phyloP scores from a whole-genome alignment of 208 protist genomes.

The Acanthamoeba castellanii region DNA sequence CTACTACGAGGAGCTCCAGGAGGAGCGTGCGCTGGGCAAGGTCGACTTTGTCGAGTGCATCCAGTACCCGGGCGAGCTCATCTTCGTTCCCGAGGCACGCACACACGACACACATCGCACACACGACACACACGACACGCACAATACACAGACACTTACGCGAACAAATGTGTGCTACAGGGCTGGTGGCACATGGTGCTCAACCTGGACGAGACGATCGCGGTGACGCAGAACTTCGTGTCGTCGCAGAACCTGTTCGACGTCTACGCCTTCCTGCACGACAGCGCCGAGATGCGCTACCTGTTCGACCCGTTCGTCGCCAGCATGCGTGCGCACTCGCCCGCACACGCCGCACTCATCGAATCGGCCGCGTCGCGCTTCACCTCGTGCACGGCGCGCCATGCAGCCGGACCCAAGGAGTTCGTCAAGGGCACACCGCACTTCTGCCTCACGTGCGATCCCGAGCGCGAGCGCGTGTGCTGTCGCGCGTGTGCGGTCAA shows the following conservation, averaged over 20 bases:
- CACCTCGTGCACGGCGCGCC: constrained; percentile 37
- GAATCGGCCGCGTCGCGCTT: neutral
- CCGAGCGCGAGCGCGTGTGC: neutral
- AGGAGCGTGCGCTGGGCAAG: constrained; percentile 35
- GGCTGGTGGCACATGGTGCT: constrained; percentile 84
- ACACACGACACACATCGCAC: no score
- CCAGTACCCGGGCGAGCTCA: constrained; percentile 79
- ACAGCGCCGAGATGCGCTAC: constrained; percentile 35
- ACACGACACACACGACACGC: neutral
- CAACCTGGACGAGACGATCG: constrained; percentile 84
- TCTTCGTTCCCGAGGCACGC: constrained; percentile 76
- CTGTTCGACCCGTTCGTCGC: constrained; percentile 46
- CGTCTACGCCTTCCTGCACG: constrained; percentile 74
- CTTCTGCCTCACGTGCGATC: constrained; percentile 53
- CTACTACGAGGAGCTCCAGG: constrained; percentile 78
- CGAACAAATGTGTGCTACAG: constrained; percentile 64
- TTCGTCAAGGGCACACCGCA: constrained; percentile 7
- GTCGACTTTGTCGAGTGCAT: constrained; percentile 78
- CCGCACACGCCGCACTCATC: constrained; percentile 12
- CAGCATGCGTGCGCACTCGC: constrained; percentile 21
- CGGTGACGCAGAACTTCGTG: constrained; percentile 83
- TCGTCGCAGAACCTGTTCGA: constrained; percentile 71
- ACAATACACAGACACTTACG: neutral
- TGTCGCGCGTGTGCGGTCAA: constrained; percentile 17
- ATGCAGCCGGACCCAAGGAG: constrained; percentile 15